Conservation (phyloP, 805 yeast genomes). For the Blastobotrys americana region DNA sequence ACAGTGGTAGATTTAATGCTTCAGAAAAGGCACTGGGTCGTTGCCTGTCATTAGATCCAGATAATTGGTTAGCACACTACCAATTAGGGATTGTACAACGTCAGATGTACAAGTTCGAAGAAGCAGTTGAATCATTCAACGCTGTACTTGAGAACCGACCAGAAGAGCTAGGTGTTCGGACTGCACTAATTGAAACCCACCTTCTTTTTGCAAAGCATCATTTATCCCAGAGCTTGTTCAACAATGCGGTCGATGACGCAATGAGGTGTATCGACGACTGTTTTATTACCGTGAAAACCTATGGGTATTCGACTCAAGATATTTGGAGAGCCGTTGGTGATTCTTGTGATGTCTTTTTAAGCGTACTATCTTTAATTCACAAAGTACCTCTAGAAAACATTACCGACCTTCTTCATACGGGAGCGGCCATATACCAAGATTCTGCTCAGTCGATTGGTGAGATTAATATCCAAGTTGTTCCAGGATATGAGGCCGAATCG, state of each 20-base stretch:
- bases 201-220: constrained; percentile 48
- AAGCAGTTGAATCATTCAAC: constrained; percentile 45
- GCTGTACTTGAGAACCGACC: constrained; percentile 39
- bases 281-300: constrained; percentile 32
- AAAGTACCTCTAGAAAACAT: constrained; percentile 42
- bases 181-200: constrained; percentile 50
- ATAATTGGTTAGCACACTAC: constrained; percentile 56
- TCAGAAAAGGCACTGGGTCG: constrained; percentile 73
- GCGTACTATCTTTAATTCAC: constrained; percentile 47
- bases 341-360: constrained; percentile 45
- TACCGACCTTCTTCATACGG: constrained; percentile 26
- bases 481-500: constrained; percentile 2
- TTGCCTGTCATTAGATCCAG: constrained; percentile 48
- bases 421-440: constrained; percentile 2
- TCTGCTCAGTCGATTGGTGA: constrained; percentile 2
- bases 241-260: constrained; percentile 51
- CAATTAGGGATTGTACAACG: constrained; percentile 60
- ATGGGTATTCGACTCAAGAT: constrained; percentile 37
- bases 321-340: constrained; percentile 65
- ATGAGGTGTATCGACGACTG: constrained; percentile 41
- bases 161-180: constrained; percentile 43
- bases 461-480: constrained; percentile 16
- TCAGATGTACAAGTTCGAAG: constrained; percentile 57
- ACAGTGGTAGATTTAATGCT: constrained; percentile 81
- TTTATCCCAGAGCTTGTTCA: constrained; percentile 54